Percentiles rank a stretch among this genome's conserved stretches.
phyloP scores from a whole-genome alignment of 2,329 filamentous ascomycete species.

The Fusarium stilboides region DNA sequence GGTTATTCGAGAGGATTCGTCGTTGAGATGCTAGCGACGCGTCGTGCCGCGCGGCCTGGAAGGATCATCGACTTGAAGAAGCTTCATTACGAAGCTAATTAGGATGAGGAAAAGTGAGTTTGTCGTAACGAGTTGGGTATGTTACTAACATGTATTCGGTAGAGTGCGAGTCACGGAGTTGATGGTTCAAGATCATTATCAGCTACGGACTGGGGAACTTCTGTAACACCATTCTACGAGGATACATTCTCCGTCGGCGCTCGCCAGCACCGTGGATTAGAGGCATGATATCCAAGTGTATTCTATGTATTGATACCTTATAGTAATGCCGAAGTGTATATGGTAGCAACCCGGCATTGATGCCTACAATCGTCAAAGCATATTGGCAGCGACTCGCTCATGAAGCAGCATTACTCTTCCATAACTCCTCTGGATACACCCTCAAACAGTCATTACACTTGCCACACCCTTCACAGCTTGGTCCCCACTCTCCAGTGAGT shows the following conservation, averaged over 20 bases:
- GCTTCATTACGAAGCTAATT: neutral
- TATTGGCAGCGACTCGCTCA: neutral
- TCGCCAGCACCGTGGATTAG: neutral
- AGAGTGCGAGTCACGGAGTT: neutral
- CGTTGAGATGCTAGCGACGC: neutral
- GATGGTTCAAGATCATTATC: neutral
- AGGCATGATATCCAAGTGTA: neutral
- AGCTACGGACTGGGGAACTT: no score
- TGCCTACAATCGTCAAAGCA: no score
- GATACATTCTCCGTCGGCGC: neutral
- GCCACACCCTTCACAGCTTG: constrained; percentile 33
- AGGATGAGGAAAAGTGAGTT: neutral
- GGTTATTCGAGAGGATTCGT: neutral
- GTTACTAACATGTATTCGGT: neutral
- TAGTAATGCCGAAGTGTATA: neutral
- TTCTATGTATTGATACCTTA: neutral
- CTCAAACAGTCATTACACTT: constrained; percentile 27
- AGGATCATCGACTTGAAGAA: constrained; percentile 1
- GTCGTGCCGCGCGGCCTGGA: constrained; percentile 33
- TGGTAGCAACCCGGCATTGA: neutral
- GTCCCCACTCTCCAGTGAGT: constrained; percentile 26
- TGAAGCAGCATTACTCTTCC: constrained; percentile 8
- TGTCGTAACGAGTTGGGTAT: neutral
- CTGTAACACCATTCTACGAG: neutral
- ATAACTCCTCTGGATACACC: constrained; percentile 34